phyloP scores from a whole-genome alignment of 2,329 filamentous ascomycete genomes.

The Acephala macrosclerotiorum region DNA sequence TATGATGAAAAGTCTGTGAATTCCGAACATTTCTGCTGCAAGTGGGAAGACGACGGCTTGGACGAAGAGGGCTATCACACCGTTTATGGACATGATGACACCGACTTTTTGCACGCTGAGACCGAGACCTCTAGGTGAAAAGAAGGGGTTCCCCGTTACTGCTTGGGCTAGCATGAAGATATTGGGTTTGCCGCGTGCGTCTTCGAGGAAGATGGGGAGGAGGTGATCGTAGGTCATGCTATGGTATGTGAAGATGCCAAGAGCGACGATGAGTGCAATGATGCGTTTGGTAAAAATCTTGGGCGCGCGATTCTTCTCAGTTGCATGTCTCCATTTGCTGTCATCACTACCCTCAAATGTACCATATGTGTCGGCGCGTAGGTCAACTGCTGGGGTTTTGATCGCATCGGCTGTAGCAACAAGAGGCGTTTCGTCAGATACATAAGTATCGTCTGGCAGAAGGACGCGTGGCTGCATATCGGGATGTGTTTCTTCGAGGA shows the following conservation, averaged over 20 bases:
- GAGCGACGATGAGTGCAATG: conserved; percentile 77
- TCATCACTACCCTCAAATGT: conserved; percentile 60
- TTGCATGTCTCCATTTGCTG: conserved; percentile 42
- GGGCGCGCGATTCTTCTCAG: conserved; percentile 37
- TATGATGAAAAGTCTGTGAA: conserved; percentile 63
- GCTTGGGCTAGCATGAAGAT: conserved; percentile 37
- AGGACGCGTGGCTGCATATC: conserved; percentile 69
- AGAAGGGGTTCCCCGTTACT: conserved; percentile 51
- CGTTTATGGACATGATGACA: conserved; percentile 65
- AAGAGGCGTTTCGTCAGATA: conserved; percentile 68
- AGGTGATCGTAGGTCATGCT: conserved; percentile 95
- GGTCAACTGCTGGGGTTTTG: conserved; percentile 74
- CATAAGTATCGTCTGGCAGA: conserved; percentile 56
- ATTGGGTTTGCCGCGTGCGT: conserved; percentile 58
- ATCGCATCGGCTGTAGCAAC: conserved; percentile 78
- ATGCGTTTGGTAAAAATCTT: conserved; percentile 69
- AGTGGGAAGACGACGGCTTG: conserved; percentile 68
- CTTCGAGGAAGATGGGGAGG: conserved; percentile 91
- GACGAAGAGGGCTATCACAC: conserved; percentile 64
- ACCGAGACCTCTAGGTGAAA: conserved; percentile 68
- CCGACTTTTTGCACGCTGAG: conserved; percentile 69
- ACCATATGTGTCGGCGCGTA: conserved; percentile 81
- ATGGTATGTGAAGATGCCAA: conserved; percentile 93
- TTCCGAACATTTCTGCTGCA: conserved; percentile 63
- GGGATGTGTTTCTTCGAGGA: conserved; percentile 89